These are phyloP conservation scores for Coleophoma eucalyptorum DNA, from an alignment of 2,329 filamentous ascomycete species.

Conservation along the genomic window DNA sequence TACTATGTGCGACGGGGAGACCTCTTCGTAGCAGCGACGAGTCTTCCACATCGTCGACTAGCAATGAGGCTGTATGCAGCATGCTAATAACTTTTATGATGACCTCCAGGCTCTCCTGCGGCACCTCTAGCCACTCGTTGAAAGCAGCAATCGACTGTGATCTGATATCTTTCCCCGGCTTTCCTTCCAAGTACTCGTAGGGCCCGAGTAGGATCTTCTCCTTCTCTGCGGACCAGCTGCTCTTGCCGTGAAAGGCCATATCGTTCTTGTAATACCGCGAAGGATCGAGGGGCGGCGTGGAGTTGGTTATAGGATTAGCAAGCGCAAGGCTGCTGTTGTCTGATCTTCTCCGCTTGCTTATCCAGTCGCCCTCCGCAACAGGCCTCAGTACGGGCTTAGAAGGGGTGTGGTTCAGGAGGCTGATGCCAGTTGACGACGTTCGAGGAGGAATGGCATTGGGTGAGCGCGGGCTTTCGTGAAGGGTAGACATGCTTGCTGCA, in stretches of 20 bases:
- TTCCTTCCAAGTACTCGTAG: conserved; percentile 74
- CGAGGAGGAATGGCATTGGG: conserved; percentile 69
- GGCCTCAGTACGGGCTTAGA: conserved; percentile 41
- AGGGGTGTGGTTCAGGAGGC: conserved; percentile 19
- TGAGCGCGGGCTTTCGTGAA: conserved; percentile 29
- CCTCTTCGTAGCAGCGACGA: conserved; percentile 72
- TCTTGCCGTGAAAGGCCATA: conserved; percentile 25
- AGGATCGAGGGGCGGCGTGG: conserved; percentile 15
- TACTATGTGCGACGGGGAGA: conserved; percentile 76
- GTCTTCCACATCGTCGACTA: conserved; percentile 88
- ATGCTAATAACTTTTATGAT: conserved; percentile 80
- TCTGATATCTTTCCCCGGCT: conserved; percentile 83
- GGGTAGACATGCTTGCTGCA: conserved; percentile 11
- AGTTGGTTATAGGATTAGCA: conserved; percentile 20
- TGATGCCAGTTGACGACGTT: conserved; percentile 62
- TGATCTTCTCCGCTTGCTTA: conserved; percentile 36
- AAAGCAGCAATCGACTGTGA: conserved; percentile 77
- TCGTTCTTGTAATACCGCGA: conserved; percentile 22
- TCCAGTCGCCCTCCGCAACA: conserved; percentile 60
- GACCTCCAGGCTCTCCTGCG: conserved; percentile 61
- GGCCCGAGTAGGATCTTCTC: conserved; percentile 75
- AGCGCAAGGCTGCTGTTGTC: conserved; percentile 10
- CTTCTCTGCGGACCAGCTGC: conserved; percentile 66
- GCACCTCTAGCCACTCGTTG: conserved; percentile 76
- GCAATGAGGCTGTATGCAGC: conserved; percentile 79